Base-by-base conservation (phyloP, 306 rosid genomes). In the Prosopis cineraria region DNA sequence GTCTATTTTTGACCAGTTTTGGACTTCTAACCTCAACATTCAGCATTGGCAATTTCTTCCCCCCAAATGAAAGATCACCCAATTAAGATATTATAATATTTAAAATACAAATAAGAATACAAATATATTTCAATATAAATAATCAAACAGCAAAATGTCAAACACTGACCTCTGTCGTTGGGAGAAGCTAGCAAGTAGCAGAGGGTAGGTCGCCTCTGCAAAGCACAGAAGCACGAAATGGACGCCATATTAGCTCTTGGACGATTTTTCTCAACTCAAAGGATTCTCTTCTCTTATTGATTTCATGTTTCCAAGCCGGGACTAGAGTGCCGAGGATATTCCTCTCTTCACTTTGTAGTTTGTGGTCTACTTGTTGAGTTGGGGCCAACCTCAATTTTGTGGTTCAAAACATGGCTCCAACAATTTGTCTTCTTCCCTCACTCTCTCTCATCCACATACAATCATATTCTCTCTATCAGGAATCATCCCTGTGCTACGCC, bases 181-280 rank as follows among this genome's bases (percentile, higher is more conserved):
- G 78, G 36, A 55, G 71, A 62, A 75, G 81, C 27, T 44, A 71
- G 43, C 59, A 34, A 78, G 58, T 66, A 58, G 75, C 78, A 7
- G 3, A 53, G 11, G 17, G 89, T 59, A 56, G 87, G 86, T 78
- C 40, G 84, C 68, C 43, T 72, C 4, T 73, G 78, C 68, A 44
- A 39, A 63, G 64, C 75, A 50, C 48, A 59, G 45, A 63, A 29
- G 63, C 81, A 72, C 44, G 78, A 77, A 80, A 89, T 64, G 68
- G 87, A 72, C 73, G 90, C 91, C 93, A 89, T 89, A 80, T 73
- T 82, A 82, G 80, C 47, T 5, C 20, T 29, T 14, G 16, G 89
- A 79, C 85, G 10, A 68, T 7, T 60, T 55, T 74, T 83, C 83
- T 80, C 77, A 20, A n/a, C 17, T 56, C 22, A 19, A n/a, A 20